Base-by-base conservation (phyloP, 1,139 yeast species). In the Kurtzmaniella quercitrusa region DNA sequence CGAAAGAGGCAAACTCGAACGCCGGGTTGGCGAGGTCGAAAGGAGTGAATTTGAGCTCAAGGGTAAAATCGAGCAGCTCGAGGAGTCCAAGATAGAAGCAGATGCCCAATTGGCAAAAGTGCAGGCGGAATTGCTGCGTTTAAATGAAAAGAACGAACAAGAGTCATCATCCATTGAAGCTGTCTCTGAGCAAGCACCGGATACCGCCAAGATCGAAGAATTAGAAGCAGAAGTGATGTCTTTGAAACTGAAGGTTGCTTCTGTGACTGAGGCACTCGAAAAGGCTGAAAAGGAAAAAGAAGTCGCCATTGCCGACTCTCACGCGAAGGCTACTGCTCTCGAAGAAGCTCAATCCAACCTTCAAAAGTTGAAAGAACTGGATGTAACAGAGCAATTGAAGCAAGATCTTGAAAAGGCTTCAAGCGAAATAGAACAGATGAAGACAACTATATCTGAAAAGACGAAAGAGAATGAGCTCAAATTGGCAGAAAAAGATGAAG, bases 21-120 rank as follows among this genome's bases (percentile, higher is more conserved):
- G 31, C 36, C 18, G 41, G 41, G 15, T 49, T 48, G 37, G 51
- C 40, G 37, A 44, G 48, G 16, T 41, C 43, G 16, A 14, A 27
- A 9, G 25, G 12, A 33, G 23, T 12, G 25, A 34, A 9, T 19
- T 36, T 19, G 38, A 19, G 10, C 24, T 80, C 52, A 60, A 63
- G 21, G 65, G 66, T 40, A 79, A 81, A 58, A 71, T 73, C 52
- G 51, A 57, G 24, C 31, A 27, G 23, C 27, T 34, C 16, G 24
- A 15, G n/a, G 38, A 29, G 23, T 18, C 27, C 24, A 29, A 39
- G 27, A 18, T 15, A 12, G 37, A 43, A 29, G 14, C 31, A 31
- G 48, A 43, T 24, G 27, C 25, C 10, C 15, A 33, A 25, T 37
- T 41, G 14, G 38, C 39, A 14, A 37, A 38, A 18, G 8, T 38